Base-by-base conservation (phyloP, 2,329 filamentous ascomycete genomes). In the Fusarium brachygibbosum region DNA sequence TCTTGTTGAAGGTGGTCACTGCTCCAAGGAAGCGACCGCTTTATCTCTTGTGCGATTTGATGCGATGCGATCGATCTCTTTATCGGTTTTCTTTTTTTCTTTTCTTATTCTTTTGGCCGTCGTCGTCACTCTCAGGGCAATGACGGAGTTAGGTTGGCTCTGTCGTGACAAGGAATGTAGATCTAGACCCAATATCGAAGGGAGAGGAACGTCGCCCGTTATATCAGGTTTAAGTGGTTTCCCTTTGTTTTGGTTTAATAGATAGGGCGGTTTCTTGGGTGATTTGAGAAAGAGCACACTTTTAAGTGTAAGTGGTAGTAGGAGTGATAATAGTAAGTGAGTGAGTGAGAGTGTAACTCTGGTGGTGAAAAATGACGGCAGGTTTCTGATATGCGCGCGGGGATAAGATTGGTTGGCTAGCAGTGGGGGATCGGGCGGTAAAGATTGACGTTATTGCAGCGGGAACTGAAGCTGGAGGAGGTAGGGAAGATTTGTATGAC, bases 371-470 rank as follows among this genome's bases (percentile, higher is more conserved):
- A 56, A 42, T 41, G 35, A 42, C 56, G 38, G 48, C n/a, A 65
- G 46, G 62, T 67, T 66, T 67, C 52, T 63, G 49, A 67, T 56
- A 52, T 68, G 25, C 37, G 25, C 54, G 68, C 59, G 68, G 68
- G 68, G 63, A 68, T 58, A 19, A 68, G 51, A 65, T 64, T 68
- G 58, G 52, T 70, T 64, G 67, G 58, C 12, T 65, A 51, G 54
- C 19, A 52, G 68, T 61, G 67, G 54, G 67, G 67, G 46, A 68
- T 37, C 28, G 48, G 41, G 63, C 50, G 51, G 56, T 52, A 67
- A 57, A 49, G 37, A 58, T 57, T 63, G 35, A 49, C 42, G 58
- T 38, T 56, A 46, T 54, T 32, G 51, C 40, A 29, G 42, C 42
- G 8, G 28, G 42, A 45, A 45, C n/a, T 34, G 51, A 17, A 19